phyloP scores from a whole-genome alignment of 768 basidiomycete species.

The Leccinum subgranulosum region DNA sequence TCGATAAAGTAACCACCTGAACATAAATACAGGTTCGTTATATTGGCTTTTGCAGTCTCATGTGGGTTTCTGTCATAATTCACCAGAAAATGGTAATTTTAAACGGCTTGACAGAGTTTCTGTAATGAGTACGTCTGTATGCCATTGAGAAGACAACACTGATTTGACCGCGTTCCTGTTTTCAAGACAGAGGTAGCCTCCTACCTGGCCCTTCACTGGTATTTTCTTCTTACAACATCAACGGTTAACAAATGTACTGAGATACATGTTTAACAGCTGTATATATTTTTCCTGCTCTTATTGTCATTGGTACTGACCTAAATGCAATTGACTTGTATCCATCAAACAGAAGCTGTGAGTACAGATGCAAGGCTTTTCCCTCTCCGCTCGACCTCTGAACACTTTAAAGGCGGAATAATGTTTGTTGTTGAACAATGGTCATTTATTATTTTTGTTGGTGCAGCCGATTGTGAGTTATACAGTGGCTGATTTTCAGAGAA shows the following conservation, averaged over 20 bases:
- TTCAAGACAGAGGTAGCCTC: background rate
- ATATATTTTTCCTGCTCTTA: background rate
- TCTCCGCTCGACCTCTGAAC: background rate
- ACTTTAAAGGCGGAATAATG: background rate
- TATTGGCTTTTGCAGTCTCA: background rate
- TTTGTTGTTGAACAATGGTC: background rate
- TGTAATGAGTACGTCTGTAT: background rate
- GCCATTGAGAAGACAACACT: background rate
- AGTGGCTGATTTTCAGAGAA: background rate
- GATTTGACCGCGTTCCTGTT: background rate
- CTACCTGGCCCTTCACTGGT: background rate
- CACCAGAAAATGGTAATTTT: background rate
- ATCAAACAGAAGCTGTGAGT: background rate
- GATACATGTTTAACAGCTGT: background rate
- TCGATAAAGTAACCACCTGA: background rate
- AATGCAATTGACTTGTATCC: background rate
- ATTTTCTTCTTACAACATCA: background rate
- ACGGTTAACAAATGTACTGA: background rate
- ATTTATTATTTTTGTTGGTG: background rate
- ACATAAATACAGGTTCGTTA: background rate
- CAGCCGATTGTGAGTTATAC: background rate
- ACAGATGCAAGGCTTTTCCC: background rate
- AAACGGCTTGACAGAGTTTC: background rate
- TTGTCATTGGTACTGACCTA: background rate
- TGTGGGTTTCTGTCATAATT: background rate